Conservation (phyloP, 176 grass and related monocot species). For the Echinochloa phyllopogon region DNA sequence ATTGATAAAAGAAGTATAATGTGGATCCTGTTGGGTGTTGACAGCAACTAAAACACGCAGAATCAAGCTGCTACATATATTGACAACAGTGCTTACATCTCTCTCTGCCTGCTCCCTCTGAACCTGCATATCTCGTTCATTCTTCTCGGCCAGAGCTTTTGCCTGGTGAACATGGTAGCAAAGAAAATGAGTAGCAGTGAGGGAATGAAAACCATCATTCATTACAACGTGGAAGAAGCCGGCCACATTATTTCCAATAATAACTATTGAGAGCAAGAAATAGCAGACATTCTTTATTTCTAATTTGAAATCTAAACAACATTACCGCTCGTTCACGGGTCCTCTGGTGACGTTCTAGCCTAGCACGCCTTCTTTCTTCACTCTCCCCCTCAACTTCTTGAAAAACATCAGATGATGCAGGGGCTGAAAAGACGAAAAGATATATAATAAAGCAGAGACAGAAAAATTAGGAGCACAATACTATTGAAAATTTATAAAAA, state of each 20-base stretch:
- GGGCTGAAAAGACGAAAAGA: slow-evolving; percentile 49
- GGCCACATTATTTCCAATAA: not conserved
- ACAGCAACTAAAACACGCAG: slow-evolving; percentile 10
- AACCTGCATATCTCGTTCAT: slow-evolving; percentile 78
- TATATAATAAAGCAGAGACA: slow-evolving; percentile 1
- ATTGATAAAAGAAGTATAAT: not conserved
- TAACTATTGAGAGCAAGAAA: not conserved
- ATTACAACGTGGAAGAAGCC: slow-evolving; percentile 14
- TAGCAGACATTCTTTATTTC: not conserved
- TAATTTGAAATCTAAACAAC: slow-evolving; percentile 20
- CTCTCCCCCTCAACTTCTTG: slow-evolving; percentile 93
- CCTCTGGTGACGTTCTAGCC: slow-evolving; percentile 78
- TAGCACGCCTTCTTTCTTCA: slow-evolving; percentile 93
- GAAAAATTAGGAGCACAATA: not conserved
- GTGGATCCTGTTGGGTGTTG: slow-evolving; percentile 5
- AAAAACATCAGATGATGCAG: slow-evolving; percentile 80
- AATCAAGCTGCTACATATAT: slow-evolving; percentile 15
- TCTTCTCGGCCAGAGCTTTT: slow-evolving; percentile 86
- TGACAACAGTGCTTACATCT: slow-evolving; percentile 57
- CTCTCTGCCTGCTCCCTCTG: slow-evolving; percentile 76
- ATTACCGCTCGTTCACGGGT: slow-evolving; percentile 81
- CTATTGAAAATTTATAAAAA: slow-evolving; percentile 16
- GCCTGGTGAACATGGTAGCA: slow-evolving; percentile 44
- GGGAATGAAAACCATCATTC: slow-evolving; percentile 13
- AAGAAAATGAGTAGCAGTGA: slow-evolving; percentile 8